These are phyloP conservation scores for Lepraria neglecta DNA, from an alignment of 495 filamentous ascomycete species.

Conservation along the genomic window DNA sequence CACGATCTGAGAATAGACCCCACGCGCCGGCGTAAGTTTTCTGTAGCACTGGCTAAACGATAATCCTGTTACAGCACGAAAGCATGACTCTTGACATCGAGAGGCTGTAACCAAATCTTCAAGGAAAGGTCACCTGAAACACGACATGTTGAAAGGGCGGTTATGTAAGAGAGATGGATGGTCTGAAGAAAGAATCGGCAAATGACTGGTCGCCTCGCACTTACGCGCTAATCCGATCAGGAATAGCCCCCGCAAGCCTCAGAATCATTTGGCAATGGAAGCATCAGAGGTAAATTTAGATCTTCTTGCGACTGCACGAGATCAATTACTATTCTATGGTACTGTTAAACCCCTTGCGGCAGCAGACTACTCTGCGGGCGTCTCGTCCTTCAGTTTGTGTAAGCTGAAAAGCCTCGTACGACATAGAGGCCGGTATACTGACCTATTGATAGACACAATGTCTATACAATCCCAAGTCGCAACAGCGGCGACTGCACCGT, in stretches of 20 bases:
- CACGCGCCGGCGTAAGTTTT: constrained; percentile 14
- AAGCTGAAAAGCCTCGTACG: background rate
- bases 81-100: constrained; percentile 12
- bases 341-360: constrained; percentile 46
- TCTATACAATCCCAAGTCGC: constrained; percentile 24
- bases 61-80: background rate
- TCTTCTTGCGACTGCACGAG: constrained; percentile 13
- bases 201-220: constrained; percentile 17
- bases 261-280: constrained; percentile 1
- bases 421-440: constrained; percentile 3
- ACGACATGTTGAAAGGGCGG: constrained; percentile 1
- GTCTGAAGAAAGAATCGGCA: background rate
- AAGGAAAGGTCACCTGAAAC: constrained; percentile 21
- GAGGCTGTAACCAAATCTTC: constrained; percentile 15
- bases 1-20: constrained; percentile 13
- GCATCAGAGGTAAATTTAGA: constrained; percentile 19
- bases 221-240: constrained; percentile 5
- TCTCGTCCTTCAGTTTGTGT: constrained; percentile 20
- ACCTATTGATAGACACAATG: constrained; percentile 19
- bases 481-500: constrained; percentile 43
- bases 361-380: constrained; percentile 46
- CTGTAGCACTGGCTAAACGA: background rate
- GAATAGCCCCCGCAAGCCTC: background rate
- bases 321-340: constrained; percentile 35
- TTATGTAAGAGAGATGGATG: constrained; percentile 15